Conservation (phyloP, 2,329 filamentous ascomycete species). For the Metarhizium brunneum region DNA sequence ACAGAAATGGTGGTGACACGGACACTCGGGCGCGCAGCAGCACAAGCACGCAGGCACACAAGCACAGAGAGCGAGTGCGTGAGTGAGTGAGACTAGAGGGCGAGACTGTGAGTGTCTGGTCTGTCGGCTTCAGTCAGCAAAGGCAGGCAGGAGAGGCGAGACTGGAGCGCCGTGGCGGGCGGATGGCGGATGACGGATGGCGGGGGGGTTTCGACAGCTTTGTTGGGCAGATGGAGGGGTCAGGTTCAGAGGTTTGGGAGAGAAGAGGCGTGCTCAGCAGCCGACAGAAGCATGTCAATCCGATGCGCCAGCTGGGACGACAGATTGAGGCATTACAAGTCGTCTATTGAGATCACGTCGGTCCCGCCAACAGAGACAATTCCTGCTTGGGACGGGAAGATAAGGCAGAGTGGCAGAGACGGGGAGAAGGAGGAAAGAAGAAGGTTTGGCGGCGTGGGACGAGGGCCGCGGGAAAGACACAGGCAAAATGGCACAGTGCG, state of each 20-base stretch:
- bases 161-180: not conserved
- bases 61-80: not conserved
- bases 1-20: not conserved
- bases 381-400: constrained; percentile 12
- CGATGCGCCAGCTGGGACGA: constrained; percentile 10
- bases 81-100: not conserved
- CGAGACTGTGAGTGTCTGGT: not conserved
- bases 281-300: constrained; percentile 20
- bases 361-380: constrained; percentile 14
- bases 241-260: constrained; percentile 11
- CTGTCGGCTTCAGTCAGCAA: not conserved
- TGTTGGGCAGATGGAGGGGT: constrained; percentile 10
- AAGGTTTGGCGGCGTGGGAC: constrained; percentile 12
- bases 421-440: constrained; percentile 11
- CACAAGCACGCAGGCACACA: not conserved
- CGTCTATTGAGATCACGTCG: constrained; percentile 10
- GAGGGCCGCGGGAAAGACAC: constrained; percentile 6
- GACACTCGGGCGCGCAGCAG: not conserved
- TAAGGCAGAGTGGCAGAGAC: constrained; percentile 5
- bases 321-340: constrained; percentile 18
- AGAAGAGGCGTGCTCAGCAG: constrained; percentile 15
- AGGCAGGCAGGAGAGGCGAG: not conserved
- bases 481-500: constrained; percentile 7
- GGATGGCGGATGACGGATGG: constrained; percentile 1
- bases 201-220: not conserved